These are phyloP conservation scores for Fusarium staphyleae DNA, from an alignment of 2,329 filamentous ascomycete species.

Conservation along the genomic window DNA sequence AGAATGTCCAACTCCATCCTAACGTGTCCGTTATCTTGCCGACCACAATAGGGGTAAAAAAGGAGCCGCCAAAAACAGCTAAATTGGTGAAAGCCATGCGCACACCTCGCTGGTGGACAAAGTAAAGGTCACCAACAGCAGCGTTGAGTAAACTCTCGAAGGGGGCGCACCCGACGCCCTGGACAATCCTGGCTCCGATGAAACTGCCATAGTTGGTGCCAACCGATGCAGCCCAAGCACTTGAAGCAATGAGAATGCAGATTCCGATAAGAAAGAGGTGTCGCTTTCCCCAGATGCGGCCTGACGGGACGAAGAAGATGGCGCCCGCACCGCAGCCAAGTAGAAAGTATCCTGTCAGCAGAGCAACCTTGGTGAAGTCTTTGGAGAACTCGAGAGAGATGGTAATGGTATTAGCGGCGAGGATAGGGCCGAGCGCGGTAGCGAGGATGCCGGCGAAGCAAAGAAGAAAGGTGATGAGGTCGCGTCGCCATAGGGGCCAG, in stretches of 20 bases:
- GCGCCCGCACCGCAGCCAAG: constrained; percentile 83
- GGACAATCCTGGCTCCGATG: constrained; percentile 79
- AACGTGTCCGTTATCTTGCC: constrained; percentile 81
- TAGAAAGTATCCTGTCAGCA: constrained; percentile 87
- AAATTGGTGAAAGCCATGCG: constrained; percentile 82
- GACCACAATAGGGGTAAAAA: constrained; percentile 84
- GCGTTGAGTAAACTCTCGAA: constrained; percentile 92
- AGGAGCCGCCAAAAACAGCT: constrained; percentile 63
- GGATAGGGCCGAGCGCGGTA: constrained; percentile 81
- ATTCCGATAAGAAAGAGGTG: constrained; percentile 85
- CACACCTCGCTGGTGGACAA: constrained; percentile 82
- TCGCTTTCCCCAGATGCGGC: constrained; percentile 90
- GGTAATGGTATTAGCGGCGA: constrained; percentile 86
- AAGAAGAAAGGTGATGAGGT: constrained; percentile 79
- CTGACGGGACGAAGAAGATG: constrained; percentile 85
- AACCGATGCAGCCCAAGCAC: constrained; percentile 78
- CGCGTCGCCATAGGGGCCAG: constrained; percentile 88
- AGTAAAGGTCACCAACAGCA: constrained; percentile 88
- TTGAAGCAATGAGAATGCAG: constrained; percentile 74
- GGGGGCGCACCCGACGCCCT: constrained; percentile 85
- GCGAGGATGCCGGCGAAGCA: constrained; percentile 84
- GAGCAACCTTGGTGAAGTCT: constrained; percentile 76
- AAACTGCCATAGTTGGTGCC: constrained; percentile 74
- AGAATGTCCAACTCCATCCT: constrained; percentile 89
- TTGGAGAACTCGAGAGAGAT: constrained; percentile 71